These are phyloP conservation scores for Cadophora sp. DNA, from an alignment of 2,329 filamentous ascomycete genomes.

Conservation along the genomic window DNA sequence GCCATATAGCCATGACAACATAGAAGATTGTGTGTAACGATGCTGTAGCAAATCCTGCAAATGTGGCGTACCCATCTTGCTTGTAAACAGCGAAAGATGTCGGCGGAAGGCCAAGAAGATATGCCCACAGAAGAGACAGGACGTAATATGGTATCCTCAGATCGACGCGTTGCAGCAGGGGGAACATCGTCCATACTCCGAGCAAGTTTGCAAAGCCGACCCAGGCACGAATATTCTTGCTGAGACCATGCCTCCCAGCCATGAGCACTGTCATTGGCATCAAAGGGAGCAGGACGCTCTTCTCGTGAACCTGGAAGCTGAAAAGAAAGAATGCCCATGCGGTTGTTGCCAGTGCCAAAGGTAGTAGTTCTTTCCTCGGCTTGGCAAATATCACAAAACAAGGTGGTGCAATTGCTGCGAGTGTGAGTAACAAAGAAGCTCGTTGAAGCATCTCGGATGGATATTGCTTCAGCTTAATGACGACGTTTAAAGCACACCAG, in stretches of 20 bases:
- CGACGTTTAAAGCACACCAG: conserved; percentile 91
- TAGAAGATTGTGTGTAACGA: conserved; percentile 81
- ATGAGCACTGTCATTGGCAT: conserved; percentile 92
- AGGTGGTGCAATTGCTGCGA: conserved; percentile 78
- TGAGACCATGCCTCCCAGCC: conserved; percentile 77
- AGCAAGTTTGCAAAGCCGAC: conserved; percentile 94
- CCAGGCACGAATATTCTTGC: conserved; percentile 82
- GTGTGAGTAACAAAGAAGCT: conserved; percentile 75
- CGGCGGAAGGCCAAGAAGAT: conserved; percentile 86
- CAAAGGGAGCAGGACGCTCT: conserved; percentile 90
- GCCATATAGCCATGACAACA: conserved; percentile 79
- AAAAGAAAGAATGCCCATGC: conserved; percentile 98
- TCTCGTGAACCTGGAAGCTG: conserved; percentile 98
- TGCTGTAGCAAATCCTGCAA: conserved; percentile 63
- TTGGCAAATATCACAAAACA: conserved; percentile 81
- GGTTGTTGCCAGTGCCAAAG: conserved; percentile 79
- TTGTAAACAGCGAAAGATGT: conserved; percentile 74
- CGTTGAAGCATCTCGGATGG: conserved; percentile 75
- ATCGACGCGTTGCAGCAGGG: conserved; percentile 84
- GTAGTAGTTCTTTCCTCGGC: conserved; percentile 78
- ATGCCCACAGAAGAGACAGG: conserved; percentile 87
- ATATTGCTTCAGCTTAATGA: conserved; percentile 84
- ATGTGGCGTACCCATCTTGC: conserved; percentile 53
- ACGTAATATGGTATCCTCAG: conserved; percentile 85
- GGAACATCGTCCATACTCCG: conserved; percentile 92